Conservation (phyloP, 2,329 filamentous ascomycete species). For the Fusarium aywerte region DNA sequence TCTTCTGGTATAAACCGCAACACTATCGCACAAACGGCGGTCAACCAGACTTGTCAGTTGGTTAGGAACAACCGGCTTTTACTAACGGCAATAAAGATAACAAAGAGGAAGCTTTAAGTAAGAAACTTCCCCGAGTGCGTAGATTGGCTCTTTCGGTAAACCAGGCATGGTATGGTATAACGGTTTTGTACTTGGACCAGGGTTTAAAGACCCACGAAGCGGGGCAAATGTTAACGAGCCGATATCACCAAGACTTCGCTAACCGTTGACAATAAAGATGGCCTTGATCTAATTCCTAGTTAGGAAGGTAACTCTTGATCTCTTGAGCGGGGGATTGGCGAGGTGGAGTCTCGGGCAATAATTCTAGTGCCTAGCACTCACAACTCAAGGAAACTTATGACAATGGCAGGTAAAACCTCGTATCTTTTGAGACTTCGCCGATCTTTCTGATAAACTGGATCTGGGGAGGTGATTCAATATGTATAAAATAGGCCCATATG, state of each 20-base stretch:
- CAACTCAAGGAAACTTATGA: background rate
- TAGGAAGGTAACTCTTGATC: conserved; percentile 18
- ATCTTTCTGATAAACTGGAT: background rate
- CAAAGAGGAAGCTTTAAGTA: background rate
- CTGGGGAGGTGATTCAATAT: background rate
- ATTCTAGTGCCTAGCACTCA: conserved; percentile 25
- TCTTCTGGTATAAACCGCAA: no score
- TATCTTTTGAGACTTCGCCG: background rate
- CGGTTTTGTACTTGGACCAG: background rate
- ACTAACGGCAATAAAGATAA: background rate
- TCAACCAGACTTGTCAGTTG: background rate
- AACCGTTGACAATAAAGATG: conserved; percentile 23
- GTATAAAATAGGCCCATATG: background rate
- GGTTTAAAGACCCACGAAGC: conserved; percentile 5
- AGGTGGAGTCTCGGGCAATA: conserved; percentile 24
- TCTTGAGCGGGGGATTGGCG: conserved; percentile 1
- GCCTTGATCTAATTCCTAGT: conserved; percentile 15
- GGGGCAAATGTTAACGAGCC: conserved; percentile 1
- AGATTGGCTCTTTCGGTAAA: background rate
- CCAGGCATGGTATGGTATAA: background rate
- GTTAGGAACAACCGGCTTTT: background rate
- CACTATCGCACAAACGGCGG: background rate
- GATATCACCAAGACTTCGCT: background rate
- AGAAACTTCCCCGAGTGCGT: background rate
- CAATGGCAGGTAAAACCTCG: background rate